Evolutionary conservation across 495 filamentous ascomycete species (phyloP).

Genomic region (Cairneyella variabilis): DNA sequence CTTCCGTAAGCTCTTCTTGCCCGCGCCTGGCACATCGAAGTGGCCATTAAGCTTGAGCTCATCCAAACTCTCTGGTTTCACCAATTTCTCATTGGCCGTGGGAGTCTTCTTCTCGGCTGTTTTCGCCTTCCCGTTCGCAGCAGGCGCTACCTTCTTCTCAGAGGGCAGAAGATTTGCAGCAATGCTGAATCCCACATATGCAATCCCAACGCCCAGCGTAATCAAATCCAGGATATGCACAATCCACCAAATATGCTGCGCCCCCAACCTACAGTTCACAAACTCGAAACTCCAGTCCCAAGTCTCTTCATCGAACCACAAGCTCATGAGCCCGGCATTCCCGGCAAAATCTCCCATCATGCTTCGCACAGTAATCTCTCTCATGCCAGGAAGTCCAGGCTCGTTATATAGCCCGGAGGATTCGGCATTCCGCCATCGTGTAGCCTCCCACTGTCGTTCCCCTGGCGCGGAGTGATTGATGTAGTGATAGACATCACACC

Average conservation of each 20-base stretch:
- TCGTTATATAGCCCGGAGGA: slow-evolving; percentile 29
- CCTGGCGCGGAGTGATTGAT: slow-evolving; percentile 44
- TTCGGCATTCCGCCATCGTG: slow-evolving; percentile 35
- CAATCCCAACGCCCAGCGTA: slow-evolving; percentile 35
- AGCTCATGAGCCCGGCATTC: slow-evolving; percentile 79
- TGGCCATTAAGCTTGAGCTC: slow-evolving; percentile 2
- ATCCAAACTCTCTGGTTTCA: too few relatives aligned
- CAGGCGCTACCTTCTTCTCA: too few relatives aligned
- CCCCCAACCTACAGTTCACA: slow-evolving; percentile 68
- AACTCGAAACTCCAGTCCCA: slow-evolving; percentile 83
- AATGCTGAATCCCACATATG: slow-evolving; percentile 20
- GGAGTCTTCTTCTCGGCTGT: background rate
- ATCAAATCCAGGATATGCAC: slow-evolving; percentile 71
- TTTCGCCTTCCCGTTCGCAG: slow-evolving; percentile 1
- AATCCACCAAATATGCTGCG: slow-evolving; percentile 92
- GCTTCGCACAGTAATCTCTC: slow-evolving; percentile 90
- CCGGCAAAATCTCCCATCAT: slow-evolving; percentile 97
- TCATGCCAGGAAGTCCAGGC: slow-evolving; percentile 49
- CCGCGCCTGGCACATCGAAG: slow-evolving; percentile 5
- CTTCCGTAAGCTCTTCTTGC: slow-evolving; percentile 14
- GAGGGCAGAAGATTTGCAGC: too few relatives aligned
- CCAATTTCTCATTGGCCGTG: too few relatives aligned
- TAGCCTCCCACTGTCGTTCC: slow-evolving; percentile 42
- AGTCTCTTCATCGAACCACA: slow-evolving; percentile 74
- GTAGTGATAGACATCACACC: slow-evolving; percentile 84